A percentile compares a stretch with the other conserved stretches of the same genome.
Evolutionary conservation across 2,329 filamentous ascomycete genomes (phyloP).

Genomic region (Arthrobotrys musiformis): DNA sequence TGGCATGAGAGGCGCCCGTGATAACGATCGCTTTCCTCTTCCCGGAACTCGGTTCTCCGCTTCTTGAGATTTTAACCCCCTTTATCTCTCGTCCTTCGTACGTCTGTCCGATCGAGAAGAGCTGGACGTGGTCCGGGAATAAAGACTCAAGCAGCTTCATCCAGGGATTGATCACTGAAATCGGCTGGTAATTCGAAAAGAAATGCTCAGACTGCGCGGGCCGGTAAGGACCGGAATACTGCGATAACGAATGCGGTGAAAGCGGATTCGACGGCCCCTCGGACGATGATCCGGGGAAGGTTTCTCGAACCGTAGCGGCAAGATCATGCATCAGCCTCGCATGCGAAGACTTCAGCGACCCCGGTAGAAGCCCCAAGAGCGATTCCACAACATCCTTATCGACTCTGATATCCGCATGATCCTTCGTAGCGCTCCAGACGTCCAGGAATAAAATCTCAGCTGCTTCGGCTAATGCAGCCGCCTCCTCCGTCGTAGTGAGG

Average conservation of each 20-base stretch:
- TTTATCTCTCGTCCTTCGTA: constrained; percentile 88
- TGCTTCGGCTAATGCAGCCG: constrained; percentile 76
- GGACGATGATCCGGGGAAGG: constrained; percentile 70
- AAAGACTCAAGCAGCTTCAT: constrained; percentile 89
- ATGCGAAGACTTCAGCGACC: constrained; percentile 76
- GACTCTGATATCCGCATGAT: constrained; percentile 86
- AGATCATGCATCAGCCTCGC: constrained; percentile 82
- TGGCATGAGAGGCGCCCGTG: constrained; percentile 86
- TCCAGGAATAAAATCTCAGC: constrained; percentile 82
- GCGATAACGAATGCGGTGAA: constrained; percentile 54
- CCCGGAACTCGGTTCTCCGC: constrained; percentile 64
- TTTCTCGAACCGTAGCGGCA: constrained; percentile 78
- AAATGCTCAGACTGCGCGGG: constrained; percentile 69
- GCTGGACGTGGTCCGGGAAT: constrained; percentile 81
- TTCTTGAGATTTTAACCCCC: constrained; percentile 73
- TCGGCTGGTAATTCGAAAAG: constrained; percentile 90
- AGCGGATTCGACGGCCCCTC: constrained; percentile 57
- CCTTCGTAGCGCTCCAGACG: constrained; percentile 84
- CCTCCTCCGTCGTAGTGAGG: constrained; percentile 75
- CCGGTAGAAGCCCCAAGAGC: constrained; percentile 80
- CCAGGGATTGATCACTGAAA: constrained; percentile 87
- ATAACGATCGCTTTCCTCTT: constrained; percentile 77
- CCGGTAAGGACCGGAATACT: constrained; percentile 58
- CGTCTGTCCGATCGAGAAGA: constrained; percentile 81
- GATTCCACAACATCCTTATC: constrained; percentile 80